phyloP scores from a whole-genome alignment of 768 basidiomycete genomes.

The Mrakia frigida region DNA sequence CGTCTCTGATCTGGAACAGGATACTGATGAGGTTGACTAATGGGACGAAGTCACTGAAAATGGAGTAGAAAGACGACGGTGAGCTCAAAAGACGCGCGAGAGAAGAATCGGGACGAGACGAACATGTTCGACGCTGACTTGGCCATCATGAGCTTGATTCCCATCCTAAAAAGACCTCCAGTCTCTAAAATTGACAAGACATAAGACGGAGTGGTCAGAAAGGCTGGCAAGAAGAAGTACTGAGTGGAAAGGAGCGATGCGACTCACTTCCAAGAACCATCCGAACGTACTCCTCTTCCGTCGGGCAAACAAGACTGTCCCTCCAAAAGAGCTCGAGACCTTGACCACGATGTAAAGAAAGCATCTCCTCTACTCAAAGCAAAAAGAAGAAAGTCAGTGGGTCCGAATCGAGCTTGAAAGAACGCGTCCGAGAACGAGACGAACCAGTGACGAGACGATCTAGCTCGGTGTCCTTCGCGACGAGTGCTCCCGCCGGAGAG shows the following conservation, averaged over 20 bases:
- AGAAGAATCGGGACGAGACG: constrained; percentile 26
- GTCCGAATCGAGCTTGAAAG: neutral
- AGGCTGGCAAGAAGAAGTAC: neutral
- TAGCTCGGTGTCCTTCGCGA: constrained; percentile 25
- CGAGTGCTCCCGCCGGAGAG: constrained; percentile 17
- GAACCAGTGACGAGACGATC: constrained; percentile 30
- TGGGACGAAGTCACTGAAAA: constrained; percentile 74
- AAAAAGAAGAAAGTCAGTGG: neutral
- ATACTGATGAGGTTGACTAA: constrained; percentile 89
- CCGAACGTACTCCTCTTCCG: constrained; percentile 84
- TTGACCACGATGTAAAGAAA: constrained; percentile 90
- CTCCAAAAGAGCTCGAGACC: constrained; percentile 93
- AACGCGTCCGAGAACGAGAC: neutral
- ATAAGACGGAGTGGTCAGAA: neutral
- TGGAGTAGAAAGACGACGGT: constrained; percentile 33
- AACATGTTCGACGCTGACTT: constrained; percentile 45
- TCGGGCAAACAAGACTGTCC: constrained; percentile 82
- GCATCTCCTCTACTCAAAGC: constrained; percentile 54
- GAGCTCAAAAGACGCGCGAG: neutral
- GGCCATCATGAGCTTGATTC: constrained; percentile 95
- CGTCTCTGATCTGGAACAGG: constrained; percentile 95
- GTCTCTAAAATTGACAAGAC: constrained; percentile 60
- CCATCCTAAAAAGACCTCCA: constrained; percentile 84
- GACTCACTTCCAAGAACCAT: constrained; percentile 94
- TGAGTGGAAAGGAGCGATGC: constrained; percentile 29